phyloP scores from a whole-genome alignment of 2,329 filamentous ascomycete species.

The Phyllosticta capitalensis region DNA sequence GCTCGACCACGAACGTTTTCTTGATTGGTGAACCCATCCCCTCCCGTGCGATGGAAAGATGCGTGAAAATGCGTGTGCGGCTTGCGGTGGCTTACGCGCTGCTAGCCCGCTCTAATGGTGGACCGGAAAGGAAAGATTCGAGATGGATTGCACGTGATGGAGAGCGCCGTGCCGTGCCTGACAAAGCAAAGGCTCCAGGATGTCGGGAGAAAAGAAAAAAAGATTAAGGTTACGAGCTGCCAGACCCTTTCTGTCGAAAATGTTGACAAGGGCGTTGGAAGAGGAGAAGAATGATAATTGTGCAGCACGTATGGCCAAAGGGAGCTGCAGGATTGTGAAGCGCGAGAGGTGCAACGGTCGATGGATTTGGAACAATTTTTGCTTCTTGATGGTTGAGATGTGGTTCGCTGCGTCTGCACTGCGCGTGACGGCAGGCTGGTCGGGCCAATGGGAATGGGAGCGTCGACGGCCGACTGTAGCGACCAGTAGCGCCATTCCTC shows the following conservation, averaged over 20 bases:
- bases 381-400: background rate
- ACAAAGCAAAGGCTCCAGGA: background rate
- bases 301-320: background rate
- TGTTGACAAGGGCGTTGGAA: background rate
- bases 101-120: background rate
- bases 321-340: background rate
- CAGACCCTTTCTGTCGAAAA: background rate
- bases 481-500: background rate
- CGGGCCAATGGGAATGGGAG: background rate
- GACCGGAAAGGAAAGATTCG: background rate
- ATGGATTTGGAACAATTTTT: background rate
- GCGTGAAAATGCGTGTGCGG: background rate
- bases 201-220: background rate
- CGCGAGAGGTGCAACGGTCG: background rate
- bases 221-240: background rate
- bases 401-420: background rate
- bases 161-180: background rate
- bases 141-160: background rate
- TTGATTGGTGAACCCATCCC: constrained; percentile 4
- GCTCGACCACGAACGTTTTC: constrained; percentile 89
- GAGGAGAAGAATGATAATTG: background rate
- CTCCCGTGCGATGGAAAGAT: background rate
- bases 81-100: background rate
- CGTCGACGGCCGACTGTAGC: background rate
- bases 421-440: background rate